Evolutionary conservation across 2,329 filamentous ascomycete species (phyloP).

Genomic region (Aspergillus luchuensis): DNA sequence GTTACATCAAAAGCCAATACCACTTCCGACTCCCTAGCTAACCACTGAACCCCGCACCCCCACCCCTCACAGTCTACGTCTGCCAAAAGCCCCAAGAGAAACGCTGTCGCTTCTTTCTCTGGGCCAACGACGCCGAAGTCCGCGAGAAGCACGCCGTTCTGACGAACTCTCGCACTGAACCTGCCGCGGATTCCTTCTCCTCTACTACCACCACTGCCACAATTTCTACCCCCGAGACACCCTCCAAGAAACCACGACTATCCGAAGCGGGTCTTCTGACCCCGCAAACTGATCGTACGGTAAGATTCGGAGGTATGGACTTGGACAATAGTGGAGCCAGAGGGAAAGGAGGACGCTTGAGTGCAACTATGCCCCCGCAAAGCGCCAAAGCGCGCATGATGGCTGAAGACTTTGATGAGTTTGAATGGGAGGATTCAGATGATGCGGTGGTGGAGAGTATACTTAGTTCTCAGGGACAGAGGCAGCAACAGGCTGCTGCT

Average conservation of each 20-base stretch:
- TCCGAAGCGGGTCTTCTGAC: slow-evolving; percentile 34
- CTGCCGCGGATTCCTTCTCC: slow-evolving; percentile 12
- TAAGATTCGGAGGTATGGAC: neutral
- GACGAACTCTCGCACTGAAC: slow-evolving; percentile 53
- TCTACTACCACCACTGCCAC: neutral
- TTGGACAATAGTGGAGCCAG: too few relatives aligned
- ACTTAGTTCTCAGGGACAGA: slow-evolving; percentile 4
- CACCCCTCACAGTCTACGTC: slow-evolving; percentile 51
- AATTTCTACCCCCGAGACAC: slow-evolving; percentile 25
- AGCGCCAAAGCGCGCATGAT: slow-evolving; percentile 35
- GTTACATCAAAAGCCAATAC: neutral
- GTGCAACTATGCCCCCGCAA: slow-evolving; percentile 22
- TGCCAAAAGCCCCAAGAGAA: slow-evolving; percentile 55
- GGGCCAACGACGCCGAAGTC: slow-evolving; percentile 60
- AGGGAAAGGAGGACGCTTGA: neutral
- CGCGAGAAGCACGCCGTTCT: slow-evolving; percentile 54
- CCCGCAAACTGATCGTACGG: slow-evolving; percentile 33
- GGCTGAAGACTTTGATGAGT: slow-evolving; percentile 38
- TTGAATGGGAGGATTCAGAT: slow-evolving; percentile 41
- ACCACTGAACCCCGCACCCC: neutral
- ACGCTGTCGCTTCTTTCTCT: slow-evolving; percentile 63
- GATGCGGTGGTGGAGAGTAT: slow-evolving; percentile 36
- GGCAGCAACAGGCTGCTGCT: neutral
- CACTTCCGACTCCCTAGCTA: neutral
- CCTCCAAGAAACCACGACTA: slow-evolving; percentile 17